These are phyloP conservation scores for Thermomucor indicae-seudaticae DNA, from an alignment of 371 early-diverging fungal genomes.

Conservation along the genomic window DNA sequence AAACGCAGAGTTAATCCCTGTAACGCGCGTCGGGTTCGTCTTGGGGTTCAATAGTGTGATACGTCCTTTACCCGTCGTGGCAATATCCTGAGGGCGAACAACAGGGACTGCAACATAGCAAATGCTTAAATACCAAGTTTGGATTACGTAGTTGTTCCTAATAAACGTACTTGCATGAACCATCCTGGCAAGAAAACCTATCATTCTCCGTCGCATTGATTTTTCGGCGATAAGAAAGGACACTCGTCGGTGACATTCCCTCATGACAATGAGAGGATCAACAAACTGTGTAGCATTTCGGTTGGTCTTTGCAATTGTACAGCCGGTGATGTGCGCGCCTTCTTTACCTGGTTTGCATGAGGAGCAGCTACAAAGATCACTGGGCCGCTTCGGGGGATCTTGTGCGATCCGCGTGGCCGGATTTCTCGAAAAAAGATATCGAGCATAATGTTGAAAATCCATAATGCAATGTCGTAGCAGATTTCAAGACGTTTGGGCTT, in stretches of 20 bases:
- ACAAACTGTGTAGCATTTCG: slow-evolving; percentile 57
- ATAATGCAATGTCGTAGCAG: slow-evolving; percentile 19
- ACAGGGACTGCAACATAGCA: slow-evolving; percentile 67
- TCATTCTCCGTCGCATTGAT: slow-evolving; percentile 73
- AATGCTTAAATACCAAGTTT: background rate
- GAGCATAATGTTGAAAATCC: slow-evolving; percentile 55
- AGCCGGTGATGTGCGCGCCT: background rate
- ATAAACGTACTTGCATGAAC: slow-evolving; percentile 57
- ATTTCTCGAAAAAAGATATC: slow-evolving; percentile 86
- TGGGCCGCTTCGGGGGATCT: slow-evolving; percentile 78
- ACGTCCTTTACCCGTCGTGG: slow-evolving; percentile 59
- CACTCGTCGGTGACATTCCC: slow-evolving; percentile 68
- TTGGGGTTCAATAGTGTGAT: slow-evolving; percentile 58
- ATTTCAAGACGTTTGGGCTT: slow-evolving; percentile 5
- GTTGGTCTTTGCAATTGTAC: background rate
- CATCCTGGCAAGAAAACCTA: slow-evolving; percentile 73
- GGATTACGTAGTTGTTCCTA: too few species aligned
- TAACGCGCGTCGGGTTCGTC: slow-evolving; percentile 56
- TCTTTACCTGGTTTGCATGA: slow-evolving; percentile 83
- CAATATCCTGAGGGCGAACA: slow-evolving; percentile 81
- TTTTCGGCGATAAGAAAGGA: slow-evolving; percentile 79
- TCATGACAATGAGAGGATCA: slow-evolving; percentile 80
- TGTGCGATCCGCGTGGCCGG: slow-evolving; percentile 75
- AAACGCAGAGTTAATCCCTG: slow-evolving; percentile 67
- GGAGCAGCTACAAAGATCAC: slow-evolving; percentile 92